Evolutionary conservation across 2,329 filamentous ascomycete genomes (phyloP), one percentile per base, ranked within the genome.

Genomic region (Exophiala xenobiotica): DNA sequence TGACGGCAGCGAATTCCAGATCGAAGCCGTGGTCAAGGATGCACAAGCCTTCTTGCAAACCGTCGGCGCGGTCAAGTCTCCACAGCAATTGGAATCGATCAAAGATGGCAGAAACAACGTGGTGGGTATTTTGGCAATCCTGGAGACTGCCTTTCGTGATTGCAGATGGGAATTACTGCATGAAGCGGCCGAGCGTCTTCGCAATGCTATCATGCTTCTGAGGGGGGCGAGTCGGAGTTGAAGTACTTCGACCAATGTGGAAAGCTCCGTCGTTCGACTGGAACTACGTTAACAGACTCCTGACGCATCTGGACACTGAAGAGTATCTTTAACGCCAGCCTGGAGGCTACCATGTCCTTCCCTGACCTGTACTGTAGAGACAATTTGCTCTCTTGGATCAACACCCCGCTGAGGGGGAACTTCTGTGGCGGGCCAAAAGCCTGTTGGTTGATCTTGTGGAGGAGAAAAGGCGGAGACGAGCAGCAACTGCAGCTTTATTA

Each of bases 91-190:
- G 18, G 85, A 86, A 60, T 74, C 76, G 20, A 80, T 88, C 69
- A 79, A 77, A 29, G 87, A 54, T 38, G 60, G 90, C 14, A 81
- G 95, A 54, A 96, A 96, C 67, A 81, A 82, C 14, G 95, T 90
- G 66, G 81, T 90, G 41, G 87, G 90, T 0, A 68, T 97, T 65
- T 71, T 97, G 59, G 79, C 92, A 69, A 79, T 95, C 29, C 78
- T 97, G 54, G 84, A 86, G 56, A 85, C 88, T 47, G 86, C 86
- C 35, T 96, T 97, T 66, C 77, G 80, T 58, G 84, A 85, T 62
- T 90, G 90, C 24, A 80, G 90, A 40, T 97, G 92, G 92, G 90
- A 97, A 73, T 73, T 97, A 47, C 73, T 97, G 59, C 86, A 93
- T 49, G 92, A 97, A 69, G 92, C 89, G 24, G 87, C 87, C 26